phyloP scores from a whole-genome alignment of 306 rosid genomes.

The Rosa lucieae region DNA sequence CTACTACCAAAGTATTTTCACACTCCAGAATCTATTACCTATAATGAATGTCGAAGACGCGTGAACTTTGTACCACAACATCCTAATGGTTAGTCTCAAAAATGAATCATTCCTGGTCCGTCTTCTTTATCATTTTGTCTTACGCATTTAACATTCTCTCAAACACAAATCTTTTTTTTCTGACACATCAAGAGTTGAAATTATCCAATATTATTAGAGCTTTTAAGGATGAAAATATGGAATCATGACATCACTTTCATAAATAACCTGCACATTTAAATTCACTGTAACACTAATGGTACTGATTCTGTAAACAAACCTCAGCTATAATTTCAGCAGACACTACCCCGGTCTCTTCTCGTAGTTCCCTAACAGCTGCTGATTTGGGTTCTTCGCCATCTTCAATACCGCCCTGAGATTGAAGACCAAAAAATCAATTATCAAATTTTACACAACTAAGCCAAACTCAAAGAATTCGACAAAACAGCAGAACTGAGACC shows the following conservation, averaged over 20 bases:
- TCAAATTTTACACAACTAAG: neutral
- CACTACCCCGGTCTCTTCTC: slow-evolving; percentile 88
- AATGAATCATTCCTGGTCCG: neutral
- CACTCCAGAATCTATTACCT: neutral
- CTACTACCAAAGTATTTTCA: neutral
- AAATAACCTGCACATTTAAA: neutral
- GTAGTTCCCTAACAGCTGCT: slow-evolving; percentile 87
- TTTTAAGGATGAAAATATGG: neutral
- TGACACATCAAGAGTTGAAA: neutral
- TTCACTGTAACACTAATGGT: neutral
- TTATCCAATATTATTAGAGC: neutral
- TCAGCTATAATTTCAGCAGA: slow-evolving; percentile 79
- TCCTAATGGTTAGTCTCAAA: neutral
- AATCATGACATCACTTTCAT: neutral
- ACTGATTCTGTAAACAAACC: slow-evolving; percentile 39
- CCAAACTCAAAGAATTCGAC: slow-evolving; percentile 18
- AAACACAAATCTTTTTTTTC: neutral
- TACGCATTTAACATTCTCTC: neutral
- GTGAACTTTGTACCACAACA: neutral
- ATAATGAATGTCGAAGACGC: neutral
- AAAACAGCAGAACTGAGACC: neutral
- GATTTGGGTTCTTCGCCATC: slow-evolving; percentile 92
- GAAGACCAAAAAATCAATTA: slow-evolving; percentile 8
- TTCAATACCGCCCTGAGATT: slow-evolving; percentile 84
- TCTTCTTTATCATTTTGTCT: neutral